Evolutionary conservation across 768 basidiomycete genomes (phyloP).

Genomic region (Tricholoma bakamatsutake): DNA sequence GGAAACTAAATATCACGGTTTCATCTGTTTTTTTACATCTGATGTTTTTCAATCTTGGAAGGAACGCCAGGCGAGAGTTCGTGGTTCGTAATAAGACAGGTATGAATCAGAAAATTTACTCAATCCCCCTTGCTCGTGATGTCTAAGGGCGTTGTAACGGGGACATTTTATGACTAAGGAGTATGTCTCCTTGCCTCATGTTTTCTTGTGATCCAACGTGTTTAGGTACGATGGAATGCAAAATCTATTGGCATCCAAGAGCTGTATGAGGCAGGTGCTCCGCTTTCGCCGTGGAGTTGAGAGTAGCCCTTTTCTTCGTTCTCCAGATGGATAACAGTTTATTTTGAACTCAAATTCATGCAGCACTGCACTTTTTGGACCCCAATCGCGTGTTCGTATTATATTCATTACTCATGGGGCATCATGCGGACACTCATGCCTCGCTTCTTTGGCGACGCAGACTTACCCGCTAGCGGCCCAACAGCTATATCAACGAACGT

Average conservation of each 20-base stretch:
- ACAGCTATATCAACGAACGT: neutral
- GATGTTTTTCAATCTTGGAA: neutral
- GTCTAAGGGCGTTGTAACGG: neutral
- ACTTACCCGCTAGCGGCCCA: neutral
- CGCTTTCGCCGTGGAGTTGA: neutral
- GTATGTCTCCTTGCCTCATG: slow-evolving; percentile 1
- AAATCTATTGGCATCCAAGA: neutral
- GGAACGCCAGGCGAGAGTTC: neutral
- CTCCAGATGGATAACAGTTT: neutral
- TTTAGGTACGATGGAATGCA: neutral
- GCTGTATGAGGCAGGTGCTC: neutral
- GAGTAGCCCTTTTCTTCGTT: neutral
- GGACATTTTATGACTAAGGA: neutral
- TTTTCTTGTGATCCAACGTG: neutral
- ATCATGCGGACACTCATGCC: neutral
- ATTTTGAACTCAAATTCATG: neutral
- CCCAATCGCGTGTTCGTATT: neutral
- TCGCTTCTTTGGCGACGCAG: neutral
- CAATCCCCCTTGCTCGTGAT: neutral
- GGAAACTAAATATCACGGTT: neutral
- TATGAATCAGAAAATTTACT: neutral
- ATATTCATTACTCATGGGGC: neutral
- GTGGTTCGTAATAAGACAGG: neutral
- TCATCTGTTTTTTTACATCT: neutral
- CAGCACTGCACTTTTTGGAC: neutral